phyloP scores from a whole-genome alignment of 2,329 filamentous ascomycete species.

The Fusarium sp. region DNA sequence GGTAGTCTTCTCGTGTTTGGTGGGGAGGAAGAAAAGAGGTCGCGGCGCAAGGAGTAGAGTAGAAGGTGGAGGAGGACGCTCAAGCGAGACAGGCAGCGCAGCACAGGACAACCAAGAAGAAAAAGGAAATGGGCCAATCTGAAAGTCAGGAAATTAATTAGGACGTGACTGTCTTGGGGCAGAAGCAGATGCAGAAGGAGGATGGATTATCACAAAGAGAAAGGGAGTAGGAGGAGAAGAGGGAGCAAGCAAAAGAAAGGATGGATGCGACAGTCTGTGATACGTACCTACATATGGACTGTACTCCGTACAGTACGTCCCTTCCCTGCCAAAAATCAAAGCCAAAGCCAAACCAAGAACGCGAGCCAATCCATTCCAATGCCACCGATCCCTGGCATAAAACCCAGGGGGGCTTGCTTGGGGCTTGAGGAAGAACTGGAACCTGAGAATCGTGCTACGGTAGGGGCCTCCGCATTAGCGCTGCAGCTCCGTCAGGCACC shows the following conservation, averaged over 20 bases:
- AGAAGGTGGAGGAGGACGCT: neutral
- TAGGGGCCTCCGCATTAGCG: slow-evolving; percentile 40
- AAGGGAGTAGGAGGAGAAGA: slow-evolving; percentile 1
- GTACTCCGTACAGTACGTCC: neutral
- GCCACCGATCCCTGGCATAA: slow-evolving; percentile 27
- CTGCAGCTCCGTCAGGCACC: slow-evolving; percentile 34
- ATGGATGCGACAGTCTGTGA: neutral
- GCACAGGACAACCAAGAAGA: neutral
- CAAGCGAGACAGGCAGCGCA: neutral
- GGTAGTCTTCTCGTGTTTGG: neutral
- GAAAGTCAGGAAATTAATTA: slow-evolving; percentile 9
- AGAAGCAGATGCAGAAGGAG: neutral
- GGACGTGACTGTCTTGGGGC: neutral
- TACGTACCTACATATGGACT: neutral
- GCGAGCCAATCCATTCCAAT: slow-evolving; percentile 31
- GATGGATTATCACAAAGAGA: neutral
- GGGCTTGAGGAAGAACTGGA: slow-evolving; percentile 3
- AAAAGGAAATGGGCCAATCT: slow-evolving; percentile 4
- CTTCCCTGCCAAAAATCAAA: slow-evolving; percentile 8
- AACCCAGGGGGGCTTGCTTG: neutral
- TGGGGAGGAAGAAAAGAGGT: slow-evolving; percentile 13
- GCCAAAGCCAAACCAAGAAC: slow-evolving; percentile 17
- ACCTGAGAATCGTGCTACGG: neutral
- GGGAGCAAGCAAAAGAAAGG: neutral
- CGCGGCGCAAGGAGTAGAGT: slow-evolving; percentile 6